Evolutionary conservation across 1,284 basidiomycete species (phyloP).

Genomic region (Rhodotorula sp.): DNA sequence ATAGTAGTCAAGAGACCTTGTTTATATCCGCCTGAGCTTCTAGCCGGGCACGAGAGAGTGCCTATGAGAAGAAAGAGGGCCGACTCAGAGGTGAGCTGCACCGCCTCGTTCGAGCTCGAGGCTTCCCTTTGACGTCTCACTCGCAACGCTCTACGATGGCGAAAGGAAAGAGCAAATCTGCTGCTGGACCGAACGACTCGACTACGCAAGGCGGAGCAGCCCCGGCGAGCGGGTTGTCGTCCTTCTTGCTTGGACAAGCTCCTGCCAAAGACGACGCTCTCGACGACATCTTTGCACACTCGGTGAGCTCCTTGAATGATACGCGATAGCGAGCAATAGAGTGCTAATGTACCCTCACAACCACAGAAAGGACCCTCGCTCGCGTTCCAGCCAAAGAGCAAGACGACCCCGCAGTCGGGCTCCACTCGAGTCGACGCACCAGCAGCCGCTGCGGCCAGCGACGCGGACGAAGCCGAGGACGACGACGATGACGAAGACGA

Average conservation of each 20-base stretch:
- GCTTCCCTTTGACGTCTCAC: neutral
- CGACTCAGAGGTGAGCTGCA: neutral
- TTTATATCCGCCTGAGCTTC: too few species aligned
- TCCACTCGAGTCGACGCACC: neutral
- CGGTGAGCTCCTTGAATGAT: conserved; percentile 7
- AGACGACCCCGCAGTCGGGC: neutral
- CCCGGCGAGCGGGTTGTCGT: conserved; percentile 16
- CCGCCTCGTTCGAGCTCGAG: neutral
- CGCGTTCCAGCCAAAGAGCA: conserved; percentile 23
- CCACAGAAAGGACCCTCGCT: conserved; percentile 31
- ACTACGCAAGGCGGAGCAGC: neutral
- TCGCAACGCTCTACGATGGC: conserved; percentile 7
- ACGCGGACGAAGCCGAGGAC: neutral
- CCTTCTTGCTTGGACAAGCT: conserved; percentile 34
- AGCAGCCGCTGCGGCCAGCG: neutral
- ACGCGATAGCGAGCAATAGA: neutral
- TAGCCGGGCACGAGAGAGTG: too few species aligned
- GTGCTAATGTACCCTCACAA: too few species aligned
- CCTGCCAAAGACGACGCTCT: conserved; percentile 18
- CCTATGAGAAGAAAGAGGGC: neutral
- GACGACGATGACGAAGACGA: conserved; percentile 16
- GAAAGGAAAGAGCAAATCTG: conserved; percentile 18
- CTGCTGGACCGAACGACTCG: neutral
- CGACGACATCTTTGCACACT: conserved; percentile 38
- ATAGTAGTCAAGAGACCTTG: too few species aligned